These are phyloP conservation scores for Citrus unshiu DNA, from an alignment of 345 rosid species.

Conservation along the genomic window DNA sequence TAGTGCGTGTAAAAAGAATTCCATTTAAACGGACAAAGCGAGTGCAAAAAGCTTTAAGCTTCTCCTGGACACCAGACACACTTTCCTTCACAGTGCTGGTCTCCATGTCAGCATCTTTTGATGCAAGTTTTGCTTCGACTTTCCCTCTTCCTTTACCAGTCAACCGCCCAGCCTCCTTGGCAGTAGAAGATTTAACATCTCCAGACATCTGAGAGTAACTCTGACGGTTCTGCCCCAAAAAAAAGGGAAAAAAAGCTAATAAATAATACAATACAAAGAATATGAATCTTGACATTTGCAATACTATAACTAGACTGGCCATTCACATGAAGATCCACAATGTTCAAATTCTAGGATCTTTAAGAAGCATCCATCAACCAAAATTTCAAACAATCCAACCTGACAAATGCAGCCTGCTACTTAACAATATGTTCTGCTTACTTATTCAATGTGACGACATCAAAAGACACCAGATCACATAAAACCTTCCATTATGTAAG, in stretches of 20 bases:
- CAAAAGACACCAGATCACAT: background rate
- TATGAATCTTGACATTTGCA: background rate
- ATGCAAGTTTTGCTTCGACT: conserved; percentile 42
- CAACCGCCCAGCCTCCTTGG: conserved; percentile 37
- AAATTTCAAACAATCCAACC: background rate
- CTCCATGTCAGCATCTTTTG: conserved; percentile 47
- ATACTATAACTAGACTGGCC: background rate
- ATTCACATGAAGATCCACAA: background rate
- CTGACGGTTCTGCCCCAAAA: conserved; percentile 57
- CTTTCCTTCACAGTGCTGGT: conserved; percentile 43
- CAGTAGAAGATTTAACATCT: conserved; percentile 33
- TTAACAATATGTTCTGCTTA: background rate
- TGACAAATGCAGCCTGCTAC: background rate
- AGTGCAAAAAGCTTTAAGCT: conserved; percentile 59
- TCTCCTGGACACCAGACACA: conserved; percentile 39
- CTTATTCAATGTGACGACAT: background rate
- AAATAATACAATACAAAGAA: background rate
- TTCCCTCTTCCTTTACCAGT: conserved; percentile 65
- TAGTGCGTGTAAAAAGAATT: conserved; percentile 89
- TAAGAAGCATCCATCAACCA: background rate
- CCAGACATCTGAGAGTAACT: conserved; percentile 54
- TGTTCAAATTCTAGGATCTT: background rate
- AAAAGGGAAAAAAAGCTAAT: background rate
- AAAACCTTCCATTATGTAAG: background rate
- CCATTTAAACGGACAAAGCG: conserved; percentile 89